Evolutionary conservation across 2,329 filamentous ascomycete genomes (phyloP).

Genomic region (Nemania abortiva): DNA sequence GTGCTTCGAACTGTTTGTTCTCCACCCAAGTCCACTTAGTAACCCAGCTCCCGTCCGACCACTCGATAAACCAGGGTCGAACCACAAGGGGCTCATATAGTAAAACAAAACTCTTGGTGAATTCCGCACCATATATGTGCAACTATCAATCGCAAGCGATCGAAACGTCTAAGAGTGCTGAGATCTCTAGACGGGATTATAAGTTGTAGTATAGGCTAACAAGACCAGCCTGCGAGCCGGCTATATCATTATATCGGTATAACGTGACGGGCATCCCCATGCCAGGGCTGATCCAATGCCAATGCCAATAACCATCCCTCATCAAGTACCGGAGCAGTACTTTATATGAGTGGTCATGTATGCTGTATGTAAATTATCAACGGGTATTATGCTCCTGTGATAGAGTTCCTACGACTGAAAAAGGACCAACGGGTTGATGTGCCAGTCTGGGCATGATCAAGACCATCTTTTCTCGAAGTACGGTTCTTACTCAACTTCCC

Average conservation of each 20-base stretch:
- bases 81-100: neutral
- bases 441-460: conserved; percentile 2
- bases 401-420: conserved; percentile 35
- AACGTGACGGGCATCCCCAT: neutral
- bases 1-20: neutral
- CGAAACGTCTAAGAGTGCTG: neutral
- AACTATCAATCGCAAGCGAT: conserved; percentile 1
- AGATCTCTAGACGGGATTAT: neutral
- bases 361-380: neutral
- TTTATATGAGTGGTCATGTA: neutral
- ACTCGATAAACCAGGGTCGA: neutral
- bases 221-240: conserved; percentile 6
- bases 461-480: conserved; percentile 7
- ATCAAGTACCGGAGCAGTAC: conserved; percentile 1
- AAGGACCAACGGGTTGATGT: conserved; percentile 36
- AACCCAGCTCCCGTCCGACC: neutral
- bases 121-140: conserved; percentile 16
- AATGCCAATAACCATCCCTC: conserved; percentile 1
- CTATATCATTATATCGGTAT: conserved; percentile 2
- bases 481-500: conserved; percentile 37
- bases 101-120: conserved; percentile 7
- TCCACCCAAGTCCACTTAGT: neutral
- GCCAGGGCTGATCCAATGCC: neutral
- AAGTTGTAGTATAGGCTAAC: neutral
- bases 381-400: conserved; percentile 20